Evolutionary conservation across 352 stramenopile species (phyloP).

Genomic region (Saprolegnia parasitica): DNA sequence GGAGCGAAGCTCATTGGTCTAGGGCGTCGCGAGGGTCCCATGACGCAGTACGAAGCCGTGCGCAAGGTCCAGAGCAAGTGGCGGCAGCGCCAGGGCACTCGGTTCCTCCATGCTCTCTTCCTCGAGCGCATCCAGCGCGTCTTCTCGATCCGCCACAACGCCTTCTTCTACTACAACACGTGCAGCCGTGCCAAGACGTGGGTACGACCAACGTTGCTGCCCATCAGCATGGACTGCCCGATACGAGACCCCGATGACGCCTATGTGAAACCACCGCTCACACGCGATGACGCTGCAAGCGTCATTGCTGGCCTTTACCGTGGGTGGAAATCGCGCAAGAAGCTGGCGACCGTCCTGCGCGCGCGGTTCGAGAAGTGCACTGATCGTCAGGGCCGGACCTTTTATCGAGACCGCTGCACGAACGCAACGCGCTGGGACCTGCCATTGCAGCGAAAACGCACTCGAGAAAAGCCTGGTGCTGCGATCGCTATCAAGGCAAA

Average conservation of each 20-base stretch:
- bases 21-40: constrained; percentile 34
- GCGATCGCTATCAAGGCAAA: constrained; percentile 21
- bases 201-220: constrained; percentile 41
- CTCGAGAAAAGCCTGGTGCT: not conserved
- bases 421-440: constrained; percentile 18
- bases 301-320: constrained; percentile 47
- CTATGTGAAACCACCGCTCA: constrained; percentile 42
- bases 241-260: constrained; percentile 65
- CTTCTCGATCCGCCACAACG: constrained; percentile 67
- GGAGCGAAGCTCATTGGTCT: not conserved
- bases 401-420: constrained; percentile 39
- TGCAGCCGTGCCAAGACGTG: constrained; percentile 51
- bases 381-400: constrained; percentile 50
- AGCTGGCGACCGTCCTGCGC: constrained; percentile 34
- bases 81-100: constrained; percentile 44
- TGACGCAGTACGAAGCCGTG: constrained; percentile 69
- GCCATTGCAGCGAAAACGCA: constrained; percentile 27
- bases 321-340: constrained; percentile 33
- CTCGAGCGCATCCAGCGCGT: constrained; percentile 66
- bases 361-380: constrained; percentile 65
- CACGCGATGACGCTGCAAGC: constrained; percentile 43
- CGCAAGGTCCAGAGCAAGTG: constrained; percentile 71
- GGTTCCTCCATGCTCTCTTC: constrained; percentile 46
- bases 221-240: constrained; percentile 46
- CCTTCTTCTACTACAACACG: constrained; percentile 77